Percentiles rank a stretch among this genome's conserved stretches.
phyloP scores from a whole-genome alignment of 2,329 filamentous ascomycete species.

The Cladosporium sp. region DNA sequence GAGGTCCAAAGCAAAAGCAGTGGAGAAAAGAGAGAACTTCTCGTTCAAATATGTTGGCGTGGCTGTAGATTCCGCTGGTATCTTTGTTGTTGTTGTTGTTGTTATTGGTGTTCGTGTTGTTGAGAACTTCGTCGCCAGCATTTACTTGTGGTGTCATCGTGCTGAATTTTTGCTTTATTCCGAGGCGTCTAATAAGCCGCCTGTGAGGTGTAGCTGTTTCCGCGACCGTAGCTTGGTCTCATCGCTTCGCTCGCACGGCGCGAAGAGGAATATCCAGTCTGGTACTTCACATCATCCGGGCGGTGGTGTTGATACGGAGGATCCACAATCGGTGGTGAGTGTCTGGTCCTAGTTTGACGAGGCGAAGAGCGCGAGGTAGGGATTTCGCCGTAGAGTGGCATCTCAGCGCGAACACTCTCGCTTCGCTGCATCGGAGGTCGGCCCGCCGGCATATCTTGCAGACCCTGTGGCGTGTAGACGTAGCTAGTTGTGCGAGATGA shows the following conservation, averaged over 20 bases:
- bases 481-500: conserved; percentile 26
- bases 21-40: background rate
- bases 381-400: conserved; percentile 11
- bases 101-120: background rate
- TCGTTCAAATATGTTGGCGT: background rate
- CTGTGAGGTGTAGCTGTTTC: conserved; percentile 8
- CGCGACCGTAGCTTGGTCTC: conserved; percentile 14
- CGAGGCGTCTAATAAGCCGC: conserved; percentile 3
- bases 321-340: conserved; percentile 27
- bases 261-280: conserved; percentile 20
- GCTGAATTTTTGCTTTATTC: background rate
- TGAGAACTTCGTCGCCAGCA: background rate
- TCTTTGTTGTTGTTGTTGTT: background rate
- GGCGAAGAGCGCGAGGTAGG: conserved; percentile 8
- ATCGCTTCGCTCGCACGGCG: conserved; percentile 14
- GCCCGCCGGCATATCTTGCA: conserved; percentile 13
- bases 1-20: background rate
- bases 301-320: conserved; percentile 32
- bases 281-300: conserved; percentile 36
- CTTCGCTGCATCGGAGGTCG: conserved; percentile 17
- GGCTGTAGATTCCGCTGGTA: background rate
- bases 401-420: conserved; percentile 12
- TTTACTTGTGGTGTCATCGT: background rate
- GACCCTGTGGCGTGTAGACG: conserved; percentile 22
- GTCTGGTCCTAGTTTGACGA: conserved; percentile 22